These are phyloP conservation scores for Penicillium robsamsonii DNA, from an alignment of 495 filamentous ascomycete species.

Conservation along the genomic window DNA sequence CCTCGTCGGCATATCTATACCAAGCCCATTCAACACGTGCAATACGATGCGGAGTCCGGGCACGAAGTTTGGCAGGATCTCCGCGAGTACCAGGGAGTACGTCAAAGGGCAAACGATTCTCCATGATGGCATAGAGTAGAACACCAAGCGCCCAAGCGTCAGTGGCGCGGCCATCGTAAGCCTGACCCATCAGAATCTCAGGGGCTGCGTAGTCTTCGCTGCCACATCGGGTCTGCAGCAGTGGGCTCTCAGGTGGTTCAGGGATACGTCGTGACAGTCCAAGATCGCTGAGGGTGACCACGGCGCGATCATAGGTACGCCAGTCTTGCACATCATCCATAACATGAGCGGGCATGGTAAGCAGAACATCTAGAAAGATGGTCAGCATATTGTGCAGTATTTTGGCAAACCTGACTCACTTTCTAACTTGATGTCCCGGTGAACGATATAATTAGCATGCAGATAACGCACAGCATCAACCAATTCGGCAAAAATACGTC, in stretches of 20 bases:
- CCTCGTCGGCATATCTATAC: slow-evolving; percentile 74
- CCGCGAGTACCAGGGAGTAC: slow-evolving; percentile 71
- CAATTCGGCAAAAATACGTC: slow-evolving; percentile 87
- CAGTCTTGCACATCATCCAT: slow-evolving; percentile 58
- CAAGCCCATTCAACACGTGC: slow-evolving; percentile 93
- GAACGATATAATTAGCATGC: slow-evolving; percentile 81
- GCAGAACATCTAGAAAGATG: slow-evolving; percentile 68
- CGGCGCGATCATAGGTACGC: slow-evolving; percentile 69
- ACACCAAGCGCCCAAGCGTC: slow-evolving; percentile 97
- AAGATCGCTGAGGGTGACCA: slow-evolving; percentile 87
- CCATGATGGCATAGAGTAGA: slow-evolving; percentile 87
- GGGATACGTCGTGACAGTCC: slow-evolving; percentile 84
- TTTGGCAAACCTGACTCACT: slow-evolving; percentile 56
- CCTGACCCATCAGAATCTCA: slow-evolving; percentile 90
- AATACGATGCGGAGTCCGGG: slow-evolving; percentile 85
- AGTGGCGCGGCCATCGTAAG: slow-evolving; percentile 88
- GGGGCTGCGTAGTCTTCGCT: slow-evolving; percentile 97
- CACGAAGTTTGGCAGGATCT: slow-evolving; percentile 64
- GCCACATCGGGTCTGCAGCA: slow-evolving; percentile 86
- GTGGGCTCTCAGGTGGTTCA: slow-evolving; percentile 62
- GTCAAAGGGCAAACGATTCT: slow-evolving; percentile 89
- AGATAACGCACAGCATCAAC: slow-evolving; percentile 83
- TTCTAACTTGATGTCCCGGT: slow-evolving; percentile 96
- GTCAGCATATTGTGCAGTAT: slow-evolving; percentile 27
- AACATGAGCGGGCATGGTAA: slow-evolving; percentile 66